These are phyloP conservation scores for Geosmithia morbida DNA, from an alignment of 2,329 filamentous ascomycete species.

Conservation along the genomic window DNA sequence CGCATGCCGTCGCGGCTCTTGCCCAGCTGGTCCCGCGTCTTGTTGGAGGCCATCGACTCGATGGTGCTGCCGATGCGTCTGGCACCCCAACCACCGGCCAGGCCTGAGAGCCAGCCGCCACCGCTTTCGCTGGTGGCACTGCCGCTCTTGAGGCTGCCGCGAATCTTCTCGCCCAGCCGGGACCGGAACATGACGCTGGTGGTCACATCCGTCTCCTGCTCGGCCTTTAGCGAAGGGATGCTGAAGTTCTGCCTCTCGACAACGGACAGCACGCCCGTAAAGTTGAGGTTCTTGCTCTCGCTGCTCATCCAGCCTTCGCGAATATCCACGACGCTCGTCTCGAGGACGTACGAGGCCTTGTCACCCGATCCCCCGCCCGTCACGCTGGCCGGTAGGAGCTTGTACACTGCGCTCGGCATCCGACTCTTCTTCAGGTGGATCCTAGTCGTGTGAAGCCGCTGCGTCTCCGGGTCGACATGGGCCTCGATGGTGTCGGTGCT, in stretches of 20 bases:
- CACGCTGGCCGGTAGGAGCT: conserved; percentile 56
- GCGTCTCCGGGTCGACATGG: conserved; percentile 56
- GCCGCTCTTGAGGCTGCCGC: conserved; percentile 25
- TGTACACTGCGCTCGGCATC: conserved; percentile 59
- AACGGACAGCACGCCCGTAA: conserved; percentile 65
- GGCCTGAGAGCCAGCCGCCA: conserved; percentile 35
- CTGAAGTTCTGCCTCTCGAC: conserved; percentile 62
- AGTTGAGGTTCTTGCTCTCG: conserved; percentile 70
- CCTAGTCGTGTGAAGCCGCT: conserved; percentile 63
- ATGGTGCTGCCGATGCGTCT: conserved; percentile 66
- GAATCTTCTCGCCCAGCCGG: conserved; percentile 53
- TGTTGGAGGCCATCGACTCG: conserved; percentile 62
- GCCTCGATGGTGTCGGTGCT: conserved; percentile 72
- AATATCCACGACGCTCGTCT: conserved; percentile 66
- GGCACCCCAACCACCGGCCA: conserved; percentile 46
- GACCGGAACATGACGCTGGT: conserved; percentile 65
- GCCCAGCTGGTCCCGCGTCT: conserved; percentile 62
- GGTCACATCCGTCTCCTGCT: conserved; percentile 46
- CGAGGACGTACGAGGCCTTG: conserved; percentile 67
- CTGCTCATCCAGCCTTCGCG: conserved; percentile 73
- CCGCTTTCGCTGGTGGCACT: conserved; percentile 15
- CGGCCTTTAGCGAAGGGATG: conserved; percentile 14
- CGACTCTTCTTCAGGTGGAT: conserved; percentile 73
- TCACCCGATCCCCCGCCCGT: conserved; percentile 47
- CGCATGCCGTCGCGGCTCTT: conserved; percentile 77